Evolutionary conservation across 768 basidiomycete genomes (phyloP).

Genomic region (Guyanaporus albipodus): DNA sequence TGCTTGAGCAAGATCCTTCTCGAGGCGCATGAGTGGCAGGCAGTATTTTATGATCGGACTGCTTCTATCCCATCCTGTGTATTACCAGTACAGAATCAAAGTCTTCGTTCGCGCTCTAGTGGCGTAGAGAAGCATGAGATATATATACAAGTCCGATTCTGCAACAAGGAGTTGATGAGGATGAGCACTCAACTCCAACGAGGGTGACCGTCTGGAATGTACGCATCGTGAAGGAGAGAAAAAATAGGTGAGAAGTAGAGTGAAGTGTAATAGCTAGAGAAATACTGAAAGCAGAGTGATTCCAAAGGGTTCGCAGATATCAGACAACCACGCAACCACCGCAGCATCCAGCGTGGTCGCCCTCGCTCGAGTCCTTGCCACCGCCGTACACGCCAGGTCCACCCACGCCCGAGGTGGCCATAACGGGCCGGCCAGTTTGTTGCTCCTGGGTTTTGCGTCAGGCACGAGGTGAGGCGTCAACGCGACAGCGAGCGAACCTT

Average conservation of each 20-base stretch:
- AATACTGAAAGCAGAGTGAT: not conserved
- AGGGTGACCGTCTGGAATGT: slow-evolving; percentile 7
- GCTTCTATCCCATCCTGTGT: not conserved
- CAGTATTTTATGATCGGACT: not conserved
- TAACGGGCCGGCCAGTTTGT: slow-evolving; percentile 68
- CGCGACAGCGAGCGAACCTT: slow-evolving; percentile 49
- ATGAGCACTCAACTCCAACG: slow-evolving; percentile 3
- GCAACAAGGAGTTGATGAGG: slow-evolving; percentile 2
- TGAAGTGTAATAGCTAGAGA: slow-evolving; percentile 5
- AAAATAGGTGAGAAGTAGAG: slow-evolving; percentile 5
- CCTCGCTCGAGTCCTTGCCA: slow-evolving; percentile 44
- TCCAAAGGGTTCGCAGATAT: slow-evolving; percentile 10
- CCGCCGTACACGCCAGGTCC: slow-evolving; percentile 47
- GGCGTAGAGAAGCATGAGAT: slow-evolving; percentile 14
- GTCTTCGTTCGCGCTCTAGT: slow-evolving; percentile 2
- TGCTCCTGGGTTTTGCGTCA: slow-evolving; percentile 50
- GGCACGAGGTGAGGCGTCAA: not conserved
- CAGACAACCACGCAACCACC: slow-evolving; percentile 60
- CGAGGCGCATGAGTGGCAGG: slow-evolving; percentile 16
- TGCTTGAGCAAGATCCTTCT: slow-evolving; percentile 25
- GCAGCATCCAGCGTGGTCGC: slow-evolving; percentile 61
- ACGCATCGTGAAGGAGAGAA: slow-evolving; percentile 10
- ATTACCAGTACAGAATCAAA: slow-evolving; percentile 4
- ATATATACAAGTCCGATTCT: slow-evolving; percentile 25
- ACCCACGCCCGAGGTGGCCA: slow-evolving; percentile 41